Evolutionary conservation across 306 rosid genomes (phyloP).

Genomic region (Oemleria cerasiformis): DNA sequence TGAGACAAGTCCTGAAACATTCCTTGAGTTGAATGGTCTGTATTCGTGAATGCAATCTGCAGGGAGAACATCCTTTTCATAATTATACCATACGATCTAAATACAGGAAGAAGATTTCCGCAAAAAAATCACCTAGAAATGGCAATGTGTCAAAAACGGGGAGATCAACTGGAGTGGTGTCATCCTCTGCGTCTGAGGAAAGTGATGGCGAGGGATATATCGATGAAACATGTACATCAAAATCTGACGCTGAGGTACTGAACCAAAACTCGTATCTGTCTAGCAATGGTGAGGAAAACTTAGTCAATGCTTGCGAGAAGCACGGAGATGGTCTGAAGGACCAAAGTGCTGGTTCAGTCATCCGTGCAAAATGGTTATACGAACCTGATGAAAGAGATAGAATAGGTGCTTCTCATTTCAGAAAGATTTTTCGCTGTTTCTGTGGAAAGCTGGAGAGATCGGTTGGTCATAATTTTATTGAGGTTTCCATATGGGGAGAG

Average conservation of each 20-base stretch:
- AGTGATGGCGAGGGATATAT: slow-evolving; percentile 49
- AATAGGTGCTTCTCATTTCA: slow-evolving; percentile 73
- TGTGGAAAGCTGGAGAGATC: slow-evolving; percentile 75
- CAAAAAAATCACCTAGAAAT: slow-evolving; percentile 31
- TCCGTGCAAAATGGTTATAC: slow-evolving; percentile 71
- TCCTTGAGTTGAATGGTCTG: slow-evolving; percentile 6
- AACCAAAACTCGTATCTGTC: slow-evolving; percentile 24
- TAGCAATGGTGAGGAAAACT: slow-evolving; percentile 27
- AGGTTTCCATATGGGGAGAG: slow-evolving; percentile 84
- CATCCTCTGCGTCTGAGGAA: slow-evolving; percentile 47
- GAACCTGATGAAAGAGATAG: slow-evolving; percentile 84
- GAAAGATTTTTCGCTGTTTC: slow-evolving; percentile 59
- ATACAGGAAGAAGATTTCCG: slow-evolving; percentile 52
- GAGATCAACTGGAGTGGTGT: slow-evolving; percentile 18
- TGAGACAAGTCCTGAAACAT: background rate
- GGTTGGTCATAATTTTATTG: slow-evolving; percentile 46
- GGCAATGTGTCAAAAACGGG: slow-evolving; percentile 20
- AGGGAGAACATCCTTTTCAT: slow-evolving; percentile 94
- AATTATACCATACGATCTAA: slow-evolving; percentile 78
- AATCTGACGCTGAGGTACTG: slow-evolving; percentile 21
- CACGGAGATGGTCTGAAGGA: slow-evolving; percentile 30
- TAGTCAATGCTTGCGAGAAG: slow-evolving; percentile 23
- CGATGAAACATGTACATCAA: slow-evolving; percentile 20
- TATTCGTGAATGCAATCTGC: slow-evolving; percentile 22
- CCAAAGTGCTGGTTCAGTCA: slow-evolving; percentile 31